A percentile compares a stretch with the other conserved stretches of the same genome.
Evolutionary conservation across 1,284 basidiomycete genomes (phyloP).

Genomic region (Ceratobasidium sp.): DNA sequence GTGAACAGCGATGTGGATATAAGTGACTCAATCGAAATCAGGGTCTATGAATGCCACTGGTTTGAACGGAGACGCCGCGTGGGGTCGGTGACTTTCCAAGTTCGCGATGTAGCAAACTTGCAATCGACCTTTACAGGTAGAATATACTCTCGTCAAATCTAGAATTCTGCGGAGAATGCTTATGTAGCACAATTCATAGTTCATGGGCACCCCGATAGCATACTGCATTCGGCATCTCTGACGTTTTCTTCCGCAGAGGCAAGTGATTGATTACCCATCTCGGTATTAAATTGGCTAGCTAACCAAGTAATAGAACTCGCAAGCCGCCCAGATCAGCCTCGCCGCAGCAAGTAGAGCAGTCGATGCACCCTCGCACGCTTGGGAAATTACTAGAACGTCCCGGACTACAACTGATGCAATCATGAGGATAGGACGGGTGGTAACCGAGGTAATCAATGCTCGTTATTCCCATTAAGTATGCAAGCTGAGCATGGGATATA

Average conservation of each 20-base stretch:
- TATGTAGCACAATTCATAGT: too few species aligned
- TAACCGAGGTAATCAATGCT: background rate
- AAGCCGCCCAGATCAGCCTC: background rate
- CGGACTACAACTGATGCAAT: background rate
- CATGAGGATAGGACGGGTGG: background rate
- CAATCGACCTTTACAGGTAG: background rate
- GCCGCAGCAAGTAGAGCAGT: background rate
- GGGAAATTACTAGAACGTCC: background rate
- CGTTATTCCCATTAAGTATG: background rate
- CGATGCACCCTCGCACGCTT: background rate
- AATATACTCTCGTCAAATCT: too few species aligned
- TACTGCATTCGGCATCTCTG: background rate
- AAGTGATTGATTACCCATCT: background rate
- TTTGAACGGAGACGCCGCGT: constrained; percentile 1
- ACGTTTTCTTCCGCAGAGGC: background rate
- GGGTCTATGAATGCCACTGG: background rate
- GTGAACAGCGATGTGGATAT: background rate
- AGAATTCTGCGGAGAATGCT: too few species aligned
- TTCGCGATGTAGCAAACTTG: background rate
- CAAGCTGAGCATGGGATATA: too few species aligned
- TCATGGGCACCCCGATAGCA: too few species aligned
- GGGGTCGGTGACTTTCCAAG: background rate
- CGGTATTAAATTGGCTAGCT: background rate
- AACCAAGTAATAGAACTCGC: background rate
- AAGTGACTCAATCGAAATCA: background rate